Conservation (phyloP, 2,329 filamentous ascomycete genomes). For the Cercospora citrullina region DNA sequence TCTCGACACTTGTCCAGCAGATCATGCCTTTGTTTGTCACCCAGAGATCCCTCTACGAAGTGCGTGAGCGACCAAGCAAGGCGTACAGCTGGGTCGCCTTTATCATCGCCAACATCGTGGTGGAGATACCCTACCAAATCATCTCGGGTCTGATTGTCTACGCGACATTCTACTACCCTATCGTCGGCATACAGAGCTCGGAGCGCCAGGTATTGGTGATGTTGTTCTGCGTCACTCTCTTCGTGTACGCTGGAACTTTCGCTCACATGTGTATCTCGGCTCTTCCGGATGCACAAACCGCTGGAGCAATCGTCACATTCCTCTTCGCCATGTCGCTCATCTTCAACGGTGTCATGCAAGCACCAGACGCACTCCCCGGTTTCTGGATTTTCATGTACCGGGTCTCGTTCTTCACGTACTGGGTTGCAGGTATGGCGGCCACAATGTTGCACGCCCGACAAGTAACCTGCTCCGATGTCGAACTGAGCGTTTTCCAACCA, state of each 20-base stretch:
- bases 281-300: constrained; percentile 68
- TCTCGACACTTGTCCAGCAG: constrained; percentile 54
- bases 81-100: constrained; percentile 75
- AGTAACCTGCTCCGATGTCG: constrained; percentile 50
- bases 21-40: constrained; percentile 62
- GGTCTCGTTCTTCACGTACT: constrained; percentile 67
- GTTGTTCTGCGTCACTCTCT: constrained; percentile 63
- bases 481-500: constrained; percentile 47
- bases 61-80: constrained; percentile 63
- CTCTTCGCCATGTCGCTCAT: constrained; percentile 50
- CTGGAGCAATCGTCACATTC: constrained; percentile 57
- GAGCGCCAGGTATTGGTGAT: constrained; percentile 66
- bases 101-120: constrained; percentile 68
- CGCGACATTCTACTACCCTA: constrained; percentile 65
- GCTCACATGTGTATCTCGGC: constrained; percentile 72
- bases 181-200: constrained; percentile 44
- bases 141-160: constrained; percentile 64
- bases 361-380: constrained; percentile 59
- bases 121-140: constrained; percentile 68
- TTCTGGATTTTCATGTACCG: constrained; percentile 82
- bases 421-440: constrained; percentile 46
- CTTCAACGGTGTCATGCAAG: constrained; percentile 61
- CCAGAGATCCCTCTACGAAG: constrained; percentile 60
- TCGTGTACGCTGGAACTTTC: constrained; percentile 72
- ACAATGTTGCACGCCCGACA: constrained; percentile 47